Evolutionary conservation across 2,329 filamentous ascomycete genomes (phyloP).

Genomic region (Claviceps spartinae): DNA sequence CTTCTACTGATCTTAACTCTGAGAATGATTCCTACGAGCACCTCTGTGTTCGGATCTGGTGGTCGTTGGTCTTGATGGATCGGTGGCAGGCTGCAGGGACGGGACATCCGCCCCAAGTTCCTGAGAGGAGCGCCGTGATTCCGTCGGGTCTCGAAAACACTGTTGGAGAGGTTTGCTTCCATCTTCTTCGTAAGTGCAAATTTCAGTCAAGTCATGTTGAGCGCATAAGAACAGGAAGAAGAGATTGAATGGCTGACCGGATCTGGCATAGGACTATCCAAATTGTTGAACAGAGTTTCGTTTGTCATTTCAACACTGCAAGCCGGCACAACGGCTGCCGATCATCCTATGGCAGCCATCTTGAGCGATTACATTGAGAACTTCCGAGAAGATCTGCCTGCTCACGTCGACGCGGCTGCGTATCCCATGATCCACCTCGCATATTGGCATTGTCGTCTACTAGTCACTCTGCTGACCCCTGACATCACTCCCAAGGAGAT

Average conservation of each 20-base stretch:
- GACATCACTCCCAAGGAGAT: conserved; percentile 42
- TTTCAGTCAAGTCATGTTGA: neutral
- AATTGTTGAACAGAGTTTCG: conserved; percentile 34
- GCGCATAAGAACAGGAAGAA: neutral
- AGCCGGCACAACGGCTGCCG: conserved; percentile 20
- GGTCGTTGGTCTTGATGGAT: conserved; percentile 57
- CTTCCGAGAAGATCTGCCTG: conserved; percentile 50
- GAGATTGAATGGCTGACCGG: neutral
- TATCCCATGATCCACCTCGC: conserved; percentile 49
- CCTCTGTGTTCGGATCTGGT: conserved; percentile 54
- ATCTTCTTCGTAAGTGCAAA: conserved; percentile 44
- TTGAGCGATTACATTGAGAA: conserved; percentile 36
- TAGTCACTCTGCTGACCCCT: conserved; percentile 47
- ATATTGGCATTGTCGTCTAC: conserved; percentile 56
- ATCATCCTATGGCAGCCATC: conserved; percentile 20
- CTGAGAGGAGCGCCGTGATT: conserved; percentile 46
- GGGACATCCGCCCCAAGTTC: conserved; percentile 47
- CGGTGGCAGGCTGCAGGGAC: conserved; percentile 60
- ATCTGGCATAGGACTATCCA: conserved; percentile 33
- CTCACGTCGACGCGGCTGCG: conserved; percentile 35
- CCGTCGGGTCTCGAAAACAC: conserved; percentile 44
- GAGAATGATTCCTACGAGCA: conserved; percentile 49
- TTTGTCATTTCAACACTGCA: conserved; percentile 24
- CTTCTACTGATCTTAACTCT: conserved; percentile 30
- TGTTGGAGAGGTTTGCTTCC: conserved; percentile 50